Evolutionary conservation across 306 rosid genomes (phyloP), one percentile per base, ranked within the genome.

Genomic region (Senna tora): DNA sequence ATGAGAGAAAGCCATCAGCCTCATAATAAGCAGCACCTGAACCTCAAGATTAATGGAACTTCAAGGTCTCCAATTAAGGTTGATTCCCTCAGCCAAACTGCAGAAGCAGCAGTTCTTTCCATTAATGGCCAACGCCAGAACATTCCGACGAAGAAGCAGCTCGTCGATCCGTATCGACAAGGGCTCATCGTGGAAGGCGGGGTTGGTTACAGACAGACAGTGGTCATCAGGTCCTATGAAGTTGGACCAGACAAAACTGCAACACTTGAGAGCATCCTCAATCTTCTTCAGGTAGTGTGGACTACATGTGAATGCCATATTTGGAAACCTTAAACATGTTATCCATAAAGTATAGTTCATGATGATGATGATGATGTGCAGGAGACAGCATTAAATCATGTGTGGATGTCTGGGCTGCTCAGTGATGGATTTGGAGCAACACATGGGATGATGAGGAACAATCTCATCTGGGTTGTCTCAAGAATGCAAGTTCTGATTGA

Each of bases 351-450:
- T 13, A 5, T 46, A 5, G 9, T 58, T 59, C n/a, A n/a, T n/a
- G n/a, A n/a, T n/a, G n/a, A n/a, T n/a, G n/a, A n/a, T n/a, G n/a
- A n/a, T n/a, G 28, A 12, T 21, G 16, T 81, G 86, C 67, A 93
- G 97, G 98, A 93, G 81, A 91, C 97, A 32, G 97, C 98, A 56
- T 61, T 94, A 45, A 91, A 89, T 77, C 97, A 89, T 82, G 97
- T 94, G 19, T 94, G 96, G 97, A 94, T 91, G 97, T 94, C 97
- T 39, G 96, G 97, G 28, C 75, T 94, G 20, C 90, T 94, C 2
- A 36, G 98, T 74, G 88, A 94, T 74, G 98, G 97, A 21, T 94
- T 94, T 87, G 98, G 98, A 7, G 97, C 98, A 45, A 91, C 97
- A 4, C 98, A 87, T 63, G 98, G 92, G 77, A 94, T 91, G 98